These are phyloP conservation scores for Fusarium keratoplasticum DNA, from an alignment of 2,329 filamentous ascomycete species.

Conservation along the genomic window DNA sequence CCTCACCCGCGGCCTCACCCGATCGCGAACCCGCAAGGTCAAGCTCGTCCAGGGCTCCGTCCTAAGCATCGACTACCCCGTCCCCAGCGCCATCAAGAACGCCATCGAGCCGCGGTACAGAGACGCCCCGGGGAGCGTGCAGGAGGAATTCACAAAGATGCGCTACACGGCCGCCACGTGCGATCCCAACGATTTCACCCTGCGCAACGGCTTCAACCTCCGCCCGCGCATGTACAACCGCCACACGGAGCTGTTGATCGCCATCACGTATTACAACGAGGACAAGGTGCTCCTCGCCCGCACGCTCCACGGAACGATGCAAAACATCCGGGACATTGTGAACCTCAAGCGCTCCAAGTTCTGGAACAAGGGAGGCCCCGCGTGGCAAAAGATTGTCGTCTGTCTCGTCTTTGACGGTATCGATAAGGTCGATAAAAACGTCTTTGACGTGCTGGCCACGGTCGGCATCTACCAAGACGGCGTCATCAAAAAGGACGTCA, in stretches of 20 bases:
- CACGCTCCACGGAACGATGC: constrained; percentile 40
- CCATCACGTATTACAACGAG: constrained; percentile 44
- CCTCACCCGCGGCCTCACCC: constrained; percentile 28
- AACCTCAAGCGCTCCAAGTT: constrained; percentile 42
- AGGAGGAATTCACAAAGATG: constrained; percentile 42
- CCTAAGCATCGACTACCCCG: constrained; percentile 42
- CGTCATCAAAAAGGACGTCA: constrained; percentile 42
- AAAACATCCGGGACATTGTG: constrained; percentile 42
- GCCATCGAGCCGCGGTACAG: constrained; percentile 39
- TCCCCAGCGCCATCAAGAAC: constrained; percentile 43
- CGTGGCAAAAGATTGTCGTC: constrained; percentile 43
- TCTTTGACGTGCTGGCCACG: constrained; percentile 41
- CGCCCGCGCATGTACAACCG: constrained; percentile 43
- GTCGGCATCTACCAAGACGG: constrained; percentile 42
- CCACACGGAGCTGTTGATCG: constrained; percentile 41
- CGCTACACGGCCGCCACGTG: constrained; percentile 43
- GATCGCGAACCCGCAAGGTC: constrained; percentile 40
- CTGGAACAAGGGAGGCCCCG: constrained; percentile 43
- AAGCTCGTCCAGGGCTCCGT: constrained; percentile 43
- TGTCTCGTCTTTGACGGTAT: constrained; percentile 42
- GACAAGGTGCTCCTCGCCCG: constrained; percentile 43
- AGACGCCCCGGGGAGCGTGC: constrained; percentile 29
- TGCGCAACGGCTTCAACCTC: constrained; percentile 41
- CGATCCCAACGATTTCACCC: constrained; percentile 42
- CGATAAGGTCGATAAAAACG: constrained; percentile 43